Evolutionary conservation across 106 monocot genomes (phyloP).

Genomic region (Dendrobium nobile): DNA sequence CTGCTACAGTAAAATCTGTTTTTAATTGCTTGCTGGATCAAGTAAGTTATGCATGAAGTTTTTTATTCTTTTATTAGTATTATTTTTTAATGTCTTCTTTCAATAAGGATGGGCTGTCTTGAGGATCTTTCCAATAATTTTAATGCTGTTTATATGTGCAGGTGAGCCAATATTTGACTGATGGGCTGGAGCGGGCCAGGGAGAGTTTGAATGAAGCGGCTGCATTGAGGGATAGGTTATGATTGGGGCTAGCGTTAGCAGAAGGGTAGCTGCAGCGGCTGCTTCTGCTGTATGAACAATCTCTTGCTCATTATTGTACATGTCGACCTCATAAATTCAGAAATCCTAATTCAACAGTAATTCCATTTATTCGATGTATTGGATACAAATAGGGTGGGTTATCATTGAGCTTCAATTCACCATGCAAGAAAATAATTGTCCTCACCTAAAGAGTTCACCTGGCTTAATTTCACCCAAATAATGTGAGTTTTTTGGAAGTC

Average conservation of each 20-base stretch:
- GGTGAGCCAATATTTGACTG: conserved; percentile 94
- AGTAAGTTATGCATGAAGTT: conserved; percentile 44
- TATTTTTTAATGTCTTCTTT: neutral
- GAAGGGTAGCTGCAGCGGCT: conserved; percentile 94
- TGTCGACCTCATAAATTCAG: neutral
- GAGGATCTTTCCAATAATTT: conserved; percentile 8
- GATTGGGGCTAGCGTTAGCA: conserved; percentile 88
- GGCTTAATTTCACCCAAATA: neutral
- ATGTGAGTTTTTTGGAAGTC: neutral
- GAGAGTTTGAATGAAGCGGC: conserved; percentile 97
- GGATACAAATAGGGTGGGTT: neutral
- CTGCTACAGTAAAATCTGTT: conserved; percentile 72
- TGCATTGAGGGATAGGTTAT: conserved; percentile 77
- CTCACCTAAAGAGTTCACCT: neutral
- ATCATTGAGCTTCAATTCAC: neutral
- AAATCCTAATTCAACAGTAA: neutral
- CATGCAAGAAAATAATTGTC: neutral
- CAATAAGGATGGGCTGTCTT: neutral
- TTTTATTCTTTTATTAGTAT: neutral
- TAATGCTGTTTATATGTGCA: conserved; percentile 16
- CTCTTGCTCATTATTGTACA: neutral
- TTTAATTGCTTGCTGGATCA: conserved; percentile 97
- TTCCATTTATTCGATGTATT: neutral
- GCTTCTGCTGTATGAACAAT: conserved; percentile 70
- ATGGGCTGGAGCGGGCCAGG: conserved; percentile 84